These are phyloP conservation scores for Magnolia changhungtana DNA, from an alignment of 164 flowering plant genomes.

Conservation along the genomic window DNA sequence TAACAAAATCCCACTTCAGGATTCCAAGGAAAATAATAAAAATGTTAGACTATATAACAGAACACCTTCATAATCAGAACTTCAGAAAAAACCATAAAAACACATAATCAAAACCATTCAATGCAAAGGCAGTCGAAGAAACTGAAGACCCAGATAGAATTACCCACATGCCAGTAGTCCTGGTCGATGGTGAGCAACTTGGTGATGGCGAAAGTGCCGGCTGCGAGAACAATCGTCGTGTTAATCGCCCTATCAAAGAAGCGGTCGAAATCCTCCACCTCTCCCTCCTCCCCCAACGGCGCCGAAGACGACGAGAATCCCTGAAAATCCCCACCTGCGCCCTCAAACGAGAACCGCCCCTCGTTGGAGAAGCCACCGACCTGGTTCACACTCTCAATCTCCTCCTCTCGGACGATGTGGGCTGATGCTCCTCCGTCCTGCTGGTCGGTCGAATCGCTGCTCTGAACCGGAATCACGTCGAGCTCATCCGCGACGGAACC, in stretches of 20 bases:
- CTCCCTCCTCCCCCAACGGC: constrained; percentile 22
- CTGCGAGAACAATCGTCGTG: constrained; percentile 79
- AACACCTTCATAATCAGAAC: too few relatives aligned
- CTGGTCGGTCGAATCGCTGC: constrained; percentile 49
- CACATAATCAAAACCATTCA: too few relatives aligned
- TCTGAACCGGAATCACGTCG: constrained; percentile 69
- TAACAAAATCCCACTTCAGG: too few relatives aligned
- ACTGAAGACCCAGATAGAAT: background rate
- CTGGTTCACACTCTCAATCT: constrained; percentile 20
- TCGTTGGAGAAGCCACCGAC: constrained; percentile 54
- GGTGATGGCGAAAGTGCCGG: constrained; percentile 68
- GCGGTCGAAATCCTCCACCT: constrained; percentile 35
- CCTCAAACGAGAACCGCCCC: constrained; percentile 48
- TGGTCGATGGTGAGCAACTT: constrained; percentile 74
- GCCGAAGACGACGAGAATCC: constrained; percentile 16
- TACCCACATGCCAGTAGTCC: constrained; percentile 83
- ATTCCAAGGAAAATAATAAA: too few relatives aligned
- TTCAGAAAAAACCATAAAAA: too few relatives aligned
- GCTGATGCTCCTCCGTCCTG: constrained; percentile 42
- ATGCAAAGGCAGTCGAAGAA: background rate
- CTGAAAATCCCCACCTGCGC: background rate
- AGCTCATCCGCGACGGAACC: constrained; percentile 41
- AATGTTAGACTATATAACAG: too few relatives aligned
- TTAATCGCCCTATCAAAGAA: constrained; percentile 70
- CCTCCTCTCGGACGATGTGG: constrained; percentile 33